A percentile compares a stretch with the other conserved stretches of the same genome.
phyloP scores from a whole-genome alignment of 2,329 filamentous ascomycete species.

The Paraphoma chrysanthemicola region DNA sequence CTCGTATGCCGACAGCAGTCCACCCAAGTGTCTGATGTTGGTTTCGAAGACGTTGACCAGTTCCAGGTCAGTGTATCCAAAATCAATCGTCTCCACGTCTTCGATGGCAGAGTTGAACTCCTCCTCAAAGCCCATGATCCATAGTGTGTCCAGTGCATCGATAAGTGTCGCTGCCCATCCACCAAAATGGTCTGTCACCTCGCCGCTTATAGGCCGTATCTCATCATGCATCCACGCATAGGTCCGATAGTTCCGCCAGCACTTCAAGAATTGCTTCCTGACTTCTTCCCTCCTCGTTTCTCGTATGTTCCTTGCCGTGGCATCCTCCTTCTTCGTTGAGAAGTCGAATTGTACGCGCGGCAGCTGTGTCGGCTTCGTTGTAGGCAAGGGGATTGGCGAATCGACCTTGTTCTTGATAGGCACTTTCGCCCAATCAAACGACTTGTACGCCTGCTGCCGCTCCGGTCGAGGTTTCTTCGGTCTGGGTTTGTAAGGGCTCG shows the following conservation, averaged over 20 bases:
- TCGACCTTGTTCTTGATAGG: slow-evolving; percentile 50
- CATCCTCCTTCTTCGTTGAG: slow-evolving; percentile 38
- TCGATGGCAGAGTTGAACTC: slow-evolving; percentile 56
- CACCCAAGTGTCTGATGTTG: slow-evolving; percentile 82
- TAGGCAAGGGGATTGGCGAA: slow-evolving; percentile 47
- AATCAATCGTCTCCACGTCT: slow-evolving; percentile 53
- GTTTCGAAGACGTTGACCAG: slow-evolving; percentile 59
- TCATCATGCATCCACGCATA: slow-evolving; percentile 59
- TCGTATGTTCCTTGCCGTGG: slow-evolving; percentile 39
- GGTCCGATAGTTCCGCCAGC: slow-evolving; percentile 54
- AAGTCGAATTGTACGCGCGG: slow-evolving; percentile 54
- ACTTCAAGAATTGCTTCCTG: slow-evolving; percentile 51
- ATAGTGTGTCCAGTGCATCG: slow-evolving; percentile 55
- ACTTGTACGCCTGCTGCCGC: slow-evolving; percentile 16
- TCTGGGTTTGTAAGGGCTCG: slow-evolving; percentile 7
- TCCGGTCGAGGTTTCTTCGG: slow-evolving; percentile 16
- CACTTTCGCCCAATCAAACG: slow-evolving; percentile 50
- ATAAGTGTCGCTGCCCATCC: slow-evolving; percentile 57
- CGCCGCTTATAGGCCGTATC: slow-evolving; percentile 53
- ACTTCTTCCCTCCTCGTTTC: slow-evolving; percentile 47
- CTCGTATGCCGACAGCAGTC: slow-evolving; percentile 85
- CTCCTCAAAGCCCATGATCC: slow-evolving; percentile 56
- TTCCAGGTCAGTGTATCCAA: slow-evolving; percentile 47
- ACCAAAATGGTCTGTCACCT: slow-evolving; percentile 51
- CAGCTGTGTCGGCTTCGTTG: slow-evolving; percentile 44